Evolutionary conservation across 306 rosid species (phyloP).

Genomic region (Rosa multiflora): DNA sequence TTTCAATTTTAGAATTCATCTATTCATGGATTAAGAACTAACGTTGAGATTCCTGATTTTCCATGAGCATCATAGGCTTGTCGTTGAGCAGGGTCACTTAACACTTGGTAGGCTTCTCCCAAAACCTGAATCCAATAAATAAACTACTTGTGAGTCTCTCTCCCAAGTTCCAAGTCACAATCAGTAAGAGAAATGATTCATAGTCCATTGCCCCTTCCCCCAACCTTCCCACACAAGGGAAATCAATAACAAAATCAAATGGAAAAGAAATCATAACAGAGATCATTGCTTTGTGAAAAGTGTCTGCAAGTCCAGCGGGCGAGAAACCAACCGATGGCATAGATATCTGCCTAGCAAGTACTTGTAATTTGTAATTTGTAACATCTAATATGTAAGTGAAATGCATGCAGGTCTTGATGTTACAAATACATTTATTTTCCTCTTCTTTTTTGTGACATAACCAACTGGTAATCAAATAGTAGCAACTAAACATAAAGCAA

Average conservation of each 20-base stretch:
- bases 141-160: slow-evolving; percentile 17
- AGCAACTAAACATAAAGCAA: background rate
- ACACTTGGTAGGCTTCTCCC: slow-evolving; percentile 98
- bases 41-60: slow-evolving; percentile 96
- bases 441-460: background rate
- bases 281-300: background rate
- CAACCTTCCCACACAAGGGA: slow-evolving; percentile 1
- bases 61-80: slow-evolving; percentile 91
- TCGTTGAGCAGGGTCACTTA: slow-evolving; percentile 83
- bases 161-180: background rate
- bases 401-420: background rate
- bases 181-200: background rate
- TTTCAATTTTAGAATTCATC: slow-evolving; percentile 17
- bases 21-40: slow-evolving; percentile 28
- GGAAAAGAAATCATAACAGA: background rate
- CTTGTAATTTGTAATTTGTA: background rate
- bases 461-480: background rate
- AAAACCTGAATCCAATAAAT: slow-evolving; percentile 58
- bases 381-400: background rate
- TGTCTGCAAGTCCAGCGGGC: background rate
- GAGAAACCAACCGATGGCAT: background rate
- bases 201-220: background rate
- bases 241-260: background rate
- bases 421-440: background rate
- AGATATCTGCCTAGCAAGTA: background rate